Percentiles rank a stretch among this genome's conserved stretches.
phyloP scores from a whole-genome alignment of 257 asterid species.

The Craterostigma plantagineum region DNA sequence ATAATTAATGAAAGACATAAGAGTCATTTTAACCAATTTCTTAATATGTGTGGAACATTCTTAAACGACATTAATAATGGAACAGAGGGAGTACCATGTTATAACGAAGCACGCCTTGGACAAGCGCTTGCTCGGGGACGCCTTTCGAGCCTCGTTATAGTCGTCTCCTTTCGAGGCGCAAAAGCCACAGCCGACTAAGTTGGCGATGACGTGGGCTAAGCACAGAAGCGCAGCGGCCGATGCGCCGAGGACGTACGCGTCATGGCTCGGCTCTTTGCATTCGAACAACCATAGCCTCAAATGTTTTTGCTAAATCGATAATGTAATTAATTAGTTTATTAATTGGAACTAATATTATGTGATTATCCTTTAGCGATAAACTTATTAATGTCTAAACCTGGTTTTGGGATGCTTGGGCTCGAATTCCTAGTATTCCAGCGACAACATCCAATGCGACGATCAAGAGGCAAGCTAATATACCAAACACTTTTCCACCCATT shows the following conservation, averaged over 20 bases:
- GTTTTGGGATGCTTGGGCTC: constrained; percentile 78
- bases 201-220: constrained; percentile 36
- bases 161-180: constrained; percentile 21
- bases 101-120: constrained; percentile 34
- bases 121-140: constrained; percentile 31
- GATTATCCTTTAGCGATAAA: not conserved
- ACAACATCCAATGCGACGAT: constrained; percentile 53
- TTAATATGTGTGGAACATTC: too few relatives aligned
- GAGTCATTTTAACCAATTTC: too few relatives aligned
- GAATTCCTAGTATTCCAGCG: constrained; percentile 74
- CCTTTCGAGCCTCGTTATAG: constrained; percentile 10
- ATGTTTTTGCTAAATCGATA: constrained; percentile 44
- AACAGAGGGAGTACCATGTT: too few relatives aligned
- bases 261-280: constrained; percentile 84
- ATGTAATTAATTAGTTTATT: not conserved
- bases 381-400: too few relatives aligned
- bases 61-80: too few relatives aligned
- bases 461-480: constrained; percentile 46
- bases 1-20: too few relatives aligned
- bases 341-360: too few relatives aligned
- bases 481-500: constrained; percentile 55
- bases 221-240: constrained; percentile 54
- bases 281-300: constrained; percentile 68
- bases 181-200: constrained; percentile 43
- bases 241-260: constrained; percentile 44